Base-by-base conservation (phyloP, 352 stramenopile genomes). In the Pythium dissimile region DNA sequence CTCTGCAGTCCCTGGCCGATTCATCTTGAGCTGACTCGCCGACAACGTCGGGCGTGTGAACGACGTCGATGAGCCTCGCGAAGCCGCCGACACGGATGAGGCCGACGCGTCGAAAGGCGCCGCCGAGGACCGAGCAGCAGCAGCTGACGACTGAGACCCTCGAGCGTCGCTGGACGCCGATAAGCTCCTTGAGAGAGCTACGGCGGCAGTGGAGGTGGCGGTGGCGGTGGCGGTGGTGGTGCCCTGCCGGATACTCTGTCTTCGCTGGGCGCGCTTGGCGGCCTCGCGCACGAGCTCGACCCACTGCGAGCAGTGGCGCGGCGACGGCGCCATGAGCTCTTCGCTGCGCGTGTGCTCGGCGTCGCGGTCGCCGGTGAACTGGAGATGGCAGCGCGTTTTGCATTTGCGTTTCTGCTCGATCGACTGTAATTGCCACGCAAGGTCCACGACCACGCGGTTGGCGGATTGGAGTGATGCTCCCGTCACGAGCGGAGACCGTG, bases 271-370 rank as follows among this genome's bases (percentile, higher is more conserved):
- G 18, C 73, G 63, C 5, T 76, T 67, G 37, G 81, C 66, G 1
- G 69, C 67, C 5, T 69, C 64, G 31, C 49, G 69, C 9, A 92
- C 66, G 5, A 74, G 62, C 9, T 71, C 54, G 10, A 92, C 73
- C 66, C 78, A 90, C 48, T 84, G 66, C 50, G 79, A 65, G 27
- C 82, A 90, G 49, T 85, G 75, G 49, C 75, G 73, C 5, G 76
- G 66, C 2, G 82, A 88, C 26, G 80, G 70, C 26, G 80, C 82
- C 82, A 90, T 92, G 39, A 90, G 72, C 53, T 92, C 72, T 56
- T 88, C 72, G 57, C 59, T 71, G 27, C 12, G 20, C 1, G 37
- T 55, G 16, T 39, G 53, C 37, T 42, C 64, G 24, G 58, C 64
- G 28, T 16, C 54, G 9, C 27, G 35, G n/a, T 21, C 58, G 26